phyloP scores from a whole-genome alignment of 208 protist species.

The Jaenimonas drosophilae region DNA sequence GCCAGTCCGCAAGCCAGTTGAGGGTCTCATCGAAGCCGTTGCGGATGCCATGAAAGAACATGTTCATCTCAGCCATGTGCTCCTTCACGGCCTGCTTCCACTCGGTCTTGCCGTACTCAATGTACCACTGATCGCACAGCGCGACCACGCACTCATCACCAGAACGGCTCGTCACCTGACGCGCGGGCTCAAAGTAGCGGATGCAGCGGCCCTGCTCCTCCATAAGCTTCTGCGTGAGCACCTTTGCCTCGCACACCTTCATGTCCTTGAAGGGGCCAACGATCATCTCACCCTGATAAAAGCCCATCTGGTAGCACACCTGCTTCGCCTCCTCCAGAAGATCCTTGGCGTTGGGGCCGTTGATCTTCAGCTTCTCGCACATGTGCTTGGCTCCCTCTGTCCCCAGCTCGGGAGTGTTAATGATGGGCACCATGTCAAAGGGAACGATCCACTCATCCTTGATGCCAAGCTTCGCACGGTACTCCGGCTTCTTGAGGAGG shows the following conservation, averaged over 20 bases:
- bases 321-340: slow-evolving; percentile 97
- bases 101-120: slow-evolving; percentile 98
- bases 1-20: slow-evolving; percentile 99
- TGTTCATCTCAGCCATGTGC: slow-evolving; percentile 88
- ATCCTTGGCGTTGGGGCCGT: slow-evolving; percentile 92
- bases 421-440: slow-evolving; percentile 94
- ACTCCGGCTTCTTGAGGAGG: slow-evolving; percentile 92
- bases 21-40: slow-evolving; percentile 92
- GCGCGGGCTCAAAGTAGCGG: slow-evolving; percentile 96
- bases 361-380: slow-evolving; percentile 95
- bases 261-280: slow-evolving; percentile 55
- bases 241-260: slow-evolving; percentile 94
- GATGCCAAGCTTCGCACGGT: slow-evolving; percentile 89
- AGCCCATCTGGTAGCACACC: slow-evolving; percentile 95
- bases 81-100: slow-evolving; percentile 89
- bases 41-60: slow-evolving; percentile 88
- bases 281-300: slow-evolving; percentile 96
- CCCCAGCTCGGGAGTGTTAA: slow-evolving; percentile 92
- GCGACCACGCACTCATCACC: slow-evolving; percentile 99
- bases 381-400: slow-evolving; percentile 68
- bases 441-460: slow-evolving; percentile 94
- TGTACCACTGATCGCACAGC: slow-evolving; percentile 98
- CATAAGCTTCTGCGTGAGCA: slow-evolving; percentile 67
- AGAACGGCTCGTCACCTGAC: slow-evolving; percentile 95
- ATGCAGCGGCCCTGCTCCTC: slow-evolving; percentile 75